phyloP scores from a whole-genome alignment of 352 stramenopile genomes.

The Phytopythium vexans region DNA sequence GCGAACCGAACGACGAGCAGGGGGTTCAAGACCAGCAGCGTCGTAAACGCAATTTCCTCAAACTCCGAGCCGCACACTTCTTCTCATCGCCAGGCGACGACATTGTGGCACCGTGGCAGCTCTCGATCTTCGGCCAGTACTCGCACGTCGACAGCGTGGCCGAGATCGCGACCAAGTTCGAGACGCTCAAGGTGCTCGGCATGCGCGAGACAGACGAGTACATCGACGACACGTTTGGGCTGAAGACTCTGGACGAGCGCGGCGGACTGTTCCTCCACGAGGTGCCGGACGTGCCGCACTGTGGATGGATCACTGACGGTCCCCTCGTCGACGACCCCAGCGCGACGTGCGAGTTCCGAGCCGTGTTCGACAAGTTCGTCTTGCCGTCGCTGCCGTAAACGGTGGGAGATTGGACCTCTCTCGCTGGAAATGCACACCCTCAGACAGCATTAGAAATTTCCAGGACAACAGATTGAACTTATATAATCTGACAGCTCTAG shows the following conservation, averaged over 20 bases:
- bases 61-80: conserved; percentile 30
- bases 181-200: conserved; percentile 1
- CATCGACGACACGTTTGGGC: conserved; percentile 11
- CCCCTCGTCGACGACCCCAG: conserved; percentile 7
- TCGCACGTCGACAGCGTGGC: conserved; percentile 24
- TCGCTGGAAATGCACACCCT: no score
- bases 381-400: conserved; percentile 23
- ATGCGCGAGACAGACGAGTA: conserved; percentile 12
- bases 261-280: conserved; percentile 7
- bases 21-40: conserved; percentile 22
- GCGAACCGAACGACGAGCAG: conserved; percentile 11
- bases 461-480: no score
- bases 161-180: conserved; percentile 13
- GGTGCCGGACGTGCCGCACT: conserved; percentile 7
- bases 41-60: conserved; percentile 36
- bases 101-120: conserved; percentile 39
- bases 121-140: conserved; percentile 36
- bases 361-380: conserved; percentile 38
- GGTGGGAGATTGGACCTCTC: background rate
- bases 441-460: no score
- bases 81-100: conserved; percentile 36
- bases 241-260: conserved; percentile 12
- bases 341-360: conserved; percentile 23
- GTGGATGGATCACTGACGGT: conserved; percentile 13
- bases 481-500: no score